Base-by-base conservation (phyloP, 768 basidiomycete species). In the Psilocybe azurescens region DNA sequence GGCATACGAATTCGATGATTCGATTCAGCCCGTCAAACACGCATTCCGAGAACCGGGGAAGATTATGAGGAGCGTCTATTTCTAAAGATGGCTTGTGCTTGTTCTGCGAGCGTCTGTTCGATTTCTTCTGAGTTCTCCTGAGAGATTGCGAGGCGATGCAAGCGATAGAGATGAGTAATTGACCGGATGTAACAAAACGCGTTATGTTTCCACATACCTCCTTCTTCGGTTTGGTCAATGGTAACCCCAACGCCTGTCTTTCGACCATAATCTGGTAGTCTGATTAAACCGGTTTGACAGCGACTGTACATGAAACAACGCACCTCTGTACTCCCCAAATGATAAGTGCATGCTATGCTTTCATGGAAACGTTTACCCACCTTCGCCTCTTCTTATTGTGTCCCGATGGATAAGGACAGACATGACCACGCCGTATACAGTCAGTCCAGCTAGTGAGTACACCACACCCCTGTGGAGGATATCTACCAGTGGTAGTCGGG, bases 331-430 rank as follows among this genome's bases (percentile, higher is more conserved):
- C 29, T 54, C 46, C 60, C 50, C 52, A 32, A 47, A 60, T 29
- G 58, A 57, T 56, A 64, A 60, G 50, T 30, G 29, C 47, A 28
- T 47, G 41, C 41, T 11, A 16, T 56, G 14, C 14, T 39, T 41
- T 30, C 16, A n/a, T 58, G 29, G 46, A 38, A 32, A 33, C 32
- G 39, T 16, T 49, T 53, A 75, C 83, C 60, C 71, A 87, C 87
- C 87, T 84, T 80, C 78, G 57, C 85, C 85, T 56, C 80, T 77
- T 53, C 77, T 76, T 62, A 89, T 72, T 3, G 85, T 86, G 52
- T 86, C 80, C 24, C 75, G 76, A 70, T 89, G 88, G 3, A 86
- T 78, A 28, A 77, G 69, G 39, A 83, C 78, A 20, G 85, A 83
- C 69, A 84, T 79, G 28, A 74, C 80, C n/a, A 86, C 71, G 4